A percentile compares a stretch with the other conserved stretches of the same genome.
phyloP scores from a whole-genome alignment of 2,329 filamentous ascomycete species.

The Fusarium goolgardi region DNA sequence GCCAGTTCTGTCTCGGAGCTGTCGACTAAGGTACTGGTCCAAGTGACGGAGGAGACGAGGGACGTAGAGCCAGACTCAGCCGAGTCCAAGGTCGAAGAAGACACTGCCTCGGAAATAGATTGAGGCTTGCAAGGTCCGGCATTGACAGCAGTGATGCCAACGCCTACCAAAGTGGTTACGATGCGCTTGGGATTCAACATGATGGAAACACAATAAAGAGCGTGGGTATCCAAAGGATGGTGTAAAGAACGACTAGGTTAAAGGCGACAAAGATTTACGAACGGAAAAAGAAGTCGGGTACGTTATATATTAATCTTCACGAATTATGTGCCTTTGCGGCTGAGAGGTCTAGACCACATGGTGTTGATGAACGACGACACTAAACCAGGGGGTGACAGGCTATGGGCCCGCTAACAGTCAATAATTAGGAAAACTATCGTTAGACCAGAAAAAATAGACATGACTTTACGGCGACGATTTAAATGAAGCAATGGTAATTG shows the following conservation, averaged over 20 bases:
- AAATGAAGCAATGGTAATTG: background rate
- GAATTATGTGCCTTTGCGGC: background rate
- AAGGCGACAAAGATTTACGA: accelerated
- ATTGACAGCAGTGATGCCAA: background rate
- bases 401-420: background rate
- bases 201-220: background rate
- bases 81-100: background rate
- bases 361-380: background rate
- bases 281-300: background rate
- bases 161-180: background rate
- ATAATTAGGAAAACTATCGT: background rate
- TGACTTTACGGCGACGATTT: accelerated
- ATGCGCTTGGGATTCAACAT: background rate
- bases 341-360: background rate
- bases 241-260: background rate
- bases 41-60: background rate
- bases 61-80: background rate
- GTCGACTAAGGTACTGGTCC: background rate
- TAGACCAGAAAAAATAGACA: background rate
- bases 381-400: background rate
- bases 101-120: background rate
- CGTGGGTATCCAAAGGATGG: background rate
- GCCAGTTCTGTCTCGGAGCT: background rate
- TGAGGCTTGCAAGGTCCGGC: constrained; percentile 1
- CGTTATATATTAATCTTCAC: background rate